phyloP scores from a whole-genome alignment of 495 filamentous ascomycete species.

The Tuber magnatum region DNA sequence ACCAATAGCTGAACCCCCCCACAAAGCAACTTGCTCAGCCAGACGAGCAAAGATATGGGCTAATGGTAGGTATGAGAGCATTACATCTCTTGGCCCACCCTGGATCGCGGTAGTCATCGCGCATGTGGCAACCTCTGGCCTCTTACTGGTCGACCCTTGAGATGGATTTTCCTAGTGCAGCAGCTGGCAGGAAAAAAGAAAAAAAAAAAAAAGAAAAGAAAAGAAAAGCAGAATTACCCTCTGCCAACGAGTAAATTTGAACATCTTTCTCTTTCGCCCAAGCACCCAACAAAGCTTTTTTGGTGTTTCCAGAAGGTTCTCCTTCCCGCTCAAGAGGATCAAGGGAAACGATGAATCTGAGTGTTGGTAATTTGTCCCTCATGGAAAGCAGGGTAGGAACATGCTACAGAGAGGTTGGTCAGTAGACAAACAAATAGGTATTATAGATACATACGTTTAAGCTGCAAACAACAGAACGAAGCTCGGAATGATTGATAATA shows the following conservation, averaged over 20 bases:
- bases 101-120: constrained; percentile 50
- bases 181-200: neutral
- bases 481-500: constrained; percentile 81
- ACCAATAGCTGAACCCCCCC: constrained; percentile 68
- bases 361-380: constrained; percentile 63
- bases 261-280: constrained; percentile 67
- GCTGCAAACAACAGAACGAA: constrained; percentile 69
- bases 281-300: constrained; percentile 64
- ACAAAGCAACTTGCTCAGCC: constrained; percentile 66
- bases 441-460: constrained; percentile 45
- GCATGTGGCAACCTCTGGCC: constrained; percentile 52
- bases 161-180: neutral
- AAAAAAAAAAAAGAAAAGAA: neutral
- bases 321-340: constrained; percentile 71
- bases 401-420: constrained; percentile 48
- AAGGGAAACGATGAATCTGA: constrained; percentile 84
- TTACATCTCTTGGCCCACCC: constrained; percentile 51
- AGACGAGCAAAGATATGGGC: constrained; percentile 91
- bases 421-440: neutral
- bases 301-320: constrained; percentile 70
- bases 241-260: constrained; percentile 64
- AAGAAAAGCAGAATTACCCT: constrained; percentile 35
- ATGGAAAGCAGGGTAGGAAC: constrained; percentile 80
- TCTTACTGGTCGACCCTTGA: neutral
- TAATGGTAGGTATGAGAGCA: constrained; percentile 82